A percentile compares a stretch with the other conserved stretches of the same genome.
phyloP scores from a whole-genome alignment of 352 stramenopile genomes.

The Albugo candida region DNA sequence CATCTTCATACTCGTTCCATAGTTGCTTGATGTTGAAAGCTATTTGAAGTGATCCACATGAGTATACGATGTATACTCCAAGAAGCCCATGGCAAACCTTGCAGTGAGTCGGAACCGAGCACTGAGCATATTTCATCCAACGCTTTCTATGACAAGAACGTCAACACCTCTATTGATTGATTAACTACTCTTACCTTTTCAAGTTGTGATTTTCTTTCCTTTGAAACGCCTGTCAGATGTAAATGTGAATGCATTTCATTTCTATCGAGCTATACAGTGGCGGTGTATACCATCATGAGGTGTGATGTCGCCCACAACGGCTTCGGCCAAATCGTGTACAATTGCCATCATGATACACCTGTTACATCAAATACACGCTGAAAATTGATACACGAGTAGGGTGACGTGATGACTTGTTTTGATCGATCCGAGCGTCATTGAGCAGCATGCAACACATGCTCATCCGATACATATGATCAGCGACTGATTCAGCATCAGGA shows the following conservation, averaged over 20 bases:
- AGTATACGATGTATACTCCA: background rate
- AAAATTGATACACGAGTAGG: background rate
- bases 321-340: slow-evolving; percentile 86
- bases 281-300: slow-evolving; percentile 52
- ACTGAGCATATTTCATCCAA: slow-evolving; percentile 44
- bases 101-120: slow-evolving; percentile 3
- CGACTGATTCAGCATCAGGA: slow-evolving; percentile 75
- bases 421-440: slow-evolving; percentile 42
- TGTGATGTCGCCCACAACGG: slow-evolving; percentile 86
- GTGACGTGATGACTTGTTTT: slow-evolving; percentile 25
- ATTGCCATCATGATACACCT: slow-evolving; percentile 85
- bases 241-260: background rate
- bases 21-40: slow-evolving; percentile 29
- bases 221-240: slow-evolving; percentile 36
- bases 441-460: slow-evolving; percentile 81
- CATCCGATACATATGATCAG: slow-evolving; percentile 89
- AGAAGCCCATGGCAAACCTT: background rate
- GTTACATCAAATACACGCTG: slow-evolving; percentile 3
- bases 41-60: background rate
- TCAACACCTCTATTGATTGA: too few species aligned
- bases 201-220: slow-evolving; percentile 79
- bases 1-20: slow-evolving; percentile 79
- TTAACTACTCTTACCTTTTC: slow-evolving; percentile 26
- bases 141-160: slow-evolving; percentile 10
- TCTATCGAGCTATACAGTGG: background rate